These are phyloP conservation scores for Quambalaria eucalypti DNA, from an alignment of 1,284 basidiomycete species.

Conservation along the genomic window DNA sequence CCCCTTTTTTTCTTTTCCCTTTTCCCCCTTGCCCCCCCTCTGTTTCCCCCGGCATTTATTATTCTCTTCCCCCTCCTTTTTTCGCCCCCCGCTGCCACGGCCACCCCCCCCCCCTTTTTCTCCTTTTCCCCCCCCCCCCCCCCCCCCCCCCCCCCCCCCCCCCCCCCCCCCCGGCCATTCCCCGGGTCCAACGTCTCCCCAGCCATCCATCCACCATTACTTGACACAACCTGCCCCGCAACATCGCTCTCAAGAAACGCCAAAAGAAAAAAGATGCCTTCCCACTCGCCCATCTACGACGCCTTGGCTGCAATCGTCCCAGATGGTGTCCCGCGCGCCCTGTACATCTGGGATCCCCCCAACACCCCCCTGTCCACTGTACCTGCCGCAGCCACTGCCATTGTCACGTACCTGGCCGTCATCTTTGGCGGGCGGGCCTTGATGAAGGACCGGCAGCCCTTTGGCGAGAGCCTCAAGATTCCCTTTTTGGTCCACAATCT, in stretches of 20 bases:
- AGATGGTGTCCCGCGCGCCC: background rate
- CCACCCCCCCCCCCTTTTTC: background rate
- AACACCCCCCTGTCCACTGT: constrained; percentile 4
- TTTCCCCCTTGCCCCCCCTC: background rate
- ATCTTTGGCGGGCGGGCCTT: constrained; percentile 77
- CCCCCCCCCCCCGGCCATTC: too few relatives aligned
- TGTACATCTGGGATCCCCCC: constrained; percentile 5
- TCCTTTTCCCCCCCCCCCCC: background rate
- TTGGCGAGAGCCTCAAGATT: constrained; percentile 56
- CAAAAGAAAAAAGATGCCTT: too few relatives aligned
- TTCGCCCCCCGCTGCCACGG: background rate
- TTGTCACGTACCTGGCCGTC: constrained; percentile 72
- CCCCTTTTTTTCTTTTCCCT: background rate
- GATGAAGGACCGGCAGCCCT: constrained; percentile 61
- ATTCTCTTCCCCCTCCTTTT: background rate
- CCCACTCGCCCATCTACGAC: constrained; percentile 8
- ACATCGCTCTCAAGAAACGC: too few relatives aligned
- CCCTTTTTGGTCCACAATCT: constrained; percentile 90
- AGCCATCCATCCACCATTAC: too few relatives aligned
- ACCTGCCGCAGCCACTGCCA: constrained; percentile 45
- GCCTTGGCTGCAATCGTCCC: constrained; percentile 1
- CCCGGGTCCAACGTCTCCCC: too few relatives aligned
- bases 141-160: background rate
- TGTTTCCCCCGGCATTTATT: background rate
- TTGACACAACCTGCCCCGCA: too few relatives aligned